Evolutionary conservation across 306 rosid species (phyloP).

Genomic region (Trifolium dubium): DNA sequence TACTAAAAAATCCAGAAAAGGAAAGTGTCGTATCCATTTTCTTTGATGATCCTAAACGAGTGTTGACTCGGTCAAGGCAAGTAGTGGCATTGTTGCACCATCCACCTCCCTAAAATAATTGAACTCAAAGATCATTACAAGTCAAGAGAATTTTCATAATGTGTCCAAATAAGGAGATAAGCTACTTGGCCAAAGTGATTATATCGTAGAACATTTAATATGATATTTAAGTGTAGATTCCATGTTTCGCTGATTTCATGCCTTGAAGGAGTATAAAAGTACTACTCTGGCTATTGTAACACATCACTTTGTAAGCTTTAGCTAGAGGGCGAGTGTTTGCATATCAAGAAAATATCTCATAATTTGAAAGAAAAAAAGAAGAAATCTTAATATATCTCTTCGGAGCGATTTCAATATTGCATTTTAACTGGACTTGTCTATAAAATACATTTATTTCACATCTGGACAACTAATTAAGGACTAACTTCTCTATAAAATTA

Average conservation of each 20-base stretch:
- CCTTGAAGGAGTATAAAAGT: not conserved
- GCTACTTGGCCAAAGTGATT: not conserved
- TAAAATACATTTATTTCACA: too few species aligned
- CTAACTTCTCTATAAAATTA: too few species aligned
- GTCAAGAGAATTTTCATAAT: slow-evolving; percentile 8
- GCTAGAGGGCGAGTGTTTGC: too few species aligned
- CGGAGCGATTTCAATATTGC: too few species aligned
- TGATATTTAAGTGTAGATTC: not conserved
- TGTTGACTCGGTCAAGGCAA: slow-evolving; percentile 67
- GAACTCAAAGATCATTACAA: slow-evolving; percentile 18
- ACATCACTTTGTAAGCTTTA: too few species aligned
- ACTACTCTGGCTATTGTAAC: too few species aligned
- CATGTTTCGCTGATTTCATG: not conserved
- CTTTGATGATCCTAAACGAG: slow-evolving; percentile 85
- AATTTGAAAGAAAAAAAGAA: too few species aligned
- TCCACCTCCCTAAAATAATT: slow-evolving; percentile 80
- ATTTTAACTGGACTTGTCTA: too few species aligned
- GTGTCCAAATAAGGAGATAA: slow-evolving; percentile 8
- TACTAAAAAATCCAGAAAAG: slow-evolving; percentile 75
- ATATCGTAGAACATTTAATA: not conserved
- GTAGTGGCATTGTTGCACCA: slow-evolving; percentile 87
- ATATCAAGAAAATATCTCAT: too few species aligned
- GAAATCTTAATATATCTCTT: too few species aligned
- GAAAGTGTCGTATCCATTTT: slow-evolving; percentile 57
- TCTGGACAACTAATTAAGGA: too few species aligned